Conservation (phyloP, 805 yeast genomes). For the Candida coquimbonensis region DNA sequence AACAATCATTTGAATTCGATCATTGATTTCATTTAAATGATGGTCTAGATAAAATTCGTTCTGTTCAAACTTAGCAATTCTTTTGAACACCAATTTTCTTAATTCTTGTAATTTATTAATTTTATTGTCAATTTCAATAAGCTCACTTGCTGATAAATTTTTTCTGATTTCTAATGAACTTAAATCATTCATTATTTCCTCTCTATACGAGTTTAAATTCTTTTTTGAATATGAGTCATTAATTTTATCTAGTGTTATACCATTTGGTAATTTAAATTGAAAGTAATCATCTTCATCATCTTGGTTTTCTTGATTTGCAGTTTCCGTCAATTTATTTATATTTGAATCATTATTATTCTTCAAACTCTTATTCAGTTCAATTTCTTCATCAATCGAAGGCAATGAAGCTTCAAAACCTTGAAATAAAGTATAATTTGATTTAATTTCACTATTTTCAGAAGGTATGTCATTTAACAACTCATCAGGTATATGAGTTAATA, state of each 20-base stretch:
- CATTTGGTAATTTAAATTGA: constrained; percentile 29
- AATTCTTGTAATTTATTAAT: constrained; percentile 43
- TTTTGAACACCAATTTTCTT: constrained; percentile 49
- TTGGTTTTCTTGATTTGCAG: constrained; percentile 18
- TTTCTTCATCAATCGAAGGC: constrained; percentile 42
- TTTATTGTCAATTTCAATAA: constrained; percentile 53
- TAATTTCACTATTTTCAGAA: constrained; percentile 8
- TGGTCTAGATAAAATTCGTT: constrained; percentile 51
- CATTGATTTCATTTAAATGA: constrained; percentile 36
- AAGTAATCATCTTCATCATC: constrained; percentile 13
- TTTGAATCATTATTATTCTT: constrained; percentile 12
- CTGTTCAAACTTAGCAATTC: constrained; percentile 54
- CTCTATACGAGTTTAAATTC: constrained; percentile 31
- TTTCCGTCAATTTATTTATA: constrained; percentile 14
- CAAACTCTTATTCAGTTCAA: constrained; percentile 24
- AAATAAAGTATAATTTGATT: constrained; percentile 45
- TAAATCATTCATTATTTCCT: constrained; percentile 37
- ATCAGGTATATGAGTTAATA: constrained; percentile 50
- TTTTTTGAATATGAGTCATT: constrained; percentile 35
- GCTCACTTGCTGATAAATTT: constrained; percentile 56
- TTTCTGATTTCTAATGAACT: constrained; percentile 57
- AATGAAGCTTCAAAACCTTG: constrained; percentile 64
- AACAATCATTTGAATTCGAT: constrained; percentile 36
- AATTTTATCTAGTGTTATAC: constrained; percentile 35
- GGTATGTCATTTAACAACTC: constrained; percentile 55